phyloP scores from a whole-genome alignment of 73 alveolate species.

The Stentor roeselii region DNA sequence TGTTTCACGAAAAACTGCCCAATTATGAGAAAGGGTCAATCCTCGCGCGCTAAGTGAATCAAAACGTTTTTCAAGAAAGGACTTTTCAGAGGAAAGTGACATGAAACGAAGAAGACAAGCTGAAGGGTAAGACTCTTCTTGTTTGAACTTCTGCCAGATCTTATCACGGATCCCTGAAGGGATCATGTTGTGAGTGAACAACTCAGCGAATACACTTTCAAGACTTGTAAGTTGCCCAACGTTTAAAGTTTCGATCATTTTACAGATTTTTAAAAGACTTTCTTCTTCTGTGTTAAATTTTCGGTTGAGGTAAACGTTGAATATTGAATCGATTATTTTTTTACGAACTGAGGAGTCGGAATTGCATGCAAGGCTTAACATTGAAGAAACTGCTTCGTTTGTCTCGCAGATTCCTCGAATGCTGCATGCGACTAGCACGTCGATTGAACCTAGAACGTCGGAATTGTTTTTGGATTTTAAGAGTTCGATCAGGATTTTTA shows the following conservation, averaged over 20 bases:
- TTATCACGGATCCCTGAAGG: background rate
- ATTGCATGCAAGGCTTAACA: conserved; percentile 44
- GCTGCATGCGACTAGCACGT: conserved; percentile 53
- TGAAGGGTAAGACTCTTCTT: background rate
- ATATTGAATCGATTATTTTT: conserved; percentile 51
- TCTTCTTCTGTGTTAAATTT: conserved; percentile 42
- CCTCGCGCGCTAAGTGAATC: background rate
- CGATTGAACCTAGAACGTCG: conserved; percentile 76
- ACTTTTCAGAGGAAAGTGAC: background rate
- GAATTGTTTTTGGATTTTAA: conserved; percentile 61
- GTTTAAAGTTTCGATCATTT: background rate
- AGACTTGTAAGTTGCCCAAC: conserved; percentile 1
- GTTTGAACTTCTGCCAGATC: background rate
- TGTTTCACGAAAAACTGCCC: conserved; percentile 6
- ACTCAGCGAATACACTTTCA: conserved; percentile 2
- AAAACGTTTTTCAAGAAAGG: background rate
- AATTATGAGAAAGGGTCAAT: background rate
- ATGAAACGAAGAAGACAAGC: conserved; percentile 9
- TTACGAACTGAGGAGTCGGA: conserved; percentile 40
- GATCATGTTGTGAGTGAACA: background rate
- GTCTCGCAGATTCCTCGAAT: conserved; percentile 58
- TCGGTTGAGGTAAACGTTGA: conserved; percentile 55
- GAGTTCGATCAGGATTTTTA: conserved; percentile 55
- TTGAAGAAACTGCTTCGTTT: conserved; percentile 48
- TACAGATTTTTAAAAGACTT: conserved; percentile 28